Conservation (phyloP, 2,329 filamentous ascomycete species). For the Aspergillus latus region DNA sequence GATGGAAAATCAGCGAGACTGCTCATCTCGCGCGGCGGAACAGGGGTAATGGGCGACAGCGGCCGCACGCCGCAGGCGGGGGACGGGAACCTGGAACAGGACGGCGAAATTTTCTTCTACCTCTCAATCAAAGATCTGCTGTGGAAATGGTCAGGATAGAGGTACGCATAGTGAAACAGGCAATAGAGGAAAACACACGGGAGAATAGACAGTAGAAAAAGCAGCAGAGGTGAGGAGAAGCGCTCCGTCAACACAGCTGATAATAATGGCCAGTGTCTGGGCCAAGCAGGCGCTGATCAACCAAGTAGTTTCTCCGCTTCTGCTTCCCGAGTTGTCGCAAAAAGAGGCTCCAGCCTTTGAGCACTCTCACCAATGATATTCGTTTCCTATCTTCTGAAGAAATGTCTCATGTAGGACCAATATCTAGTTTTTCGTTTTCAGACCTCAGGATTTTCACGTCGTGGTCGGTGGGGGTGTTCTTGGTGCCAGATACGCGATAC, state of each 20-base stretch:
- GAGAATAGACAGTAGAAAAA: slow-evolving; percentile 23
- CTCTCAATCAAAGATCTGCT: background rate
- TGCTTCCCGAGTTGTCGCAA: slow-evolving; percentile 32
- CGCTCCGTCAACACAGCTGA: slow-evolving; percentile 13
- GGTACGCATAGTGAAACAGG: background rate
- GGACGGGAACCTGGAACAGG: slow-evolving; percentile 11
- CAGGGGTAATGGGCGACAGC: slow-evolving; percentile 16
- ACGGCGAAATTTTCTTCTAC: slow-evolving; percentile 8
- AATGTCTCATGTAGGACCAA: slow-evolving; percentile 11
- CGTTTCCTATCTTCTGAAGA: slow-evolving; percentile 3
- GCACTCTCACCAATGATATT: slow-evolving; percentile 5
- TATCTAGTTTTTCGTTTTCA: slow-evolving; percentile 2
- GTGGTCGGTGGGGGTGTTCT: background rate
- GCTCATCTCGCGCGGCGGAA: slow-evolving; percentile 38
- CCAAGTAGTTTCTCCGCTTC: slow-evolving; percentile 27
- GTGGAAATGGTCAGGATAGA: slow-evolving; percentile 11
- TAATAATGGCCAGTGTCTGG: slow-evolving; percentile 23
- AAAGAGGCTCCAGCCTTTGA: slow-evolving; percentile 13
- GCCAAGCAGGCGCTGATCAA: slow-evolving; percentile 34
- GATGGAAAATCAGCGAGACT: slow-evolving; percentile 42
- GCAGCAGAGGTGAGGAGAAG: slow-evolving; percentile 30
- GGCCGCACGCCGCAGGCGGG: slow-evolving; percentile 19
- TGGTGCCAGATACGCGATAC: slow-evolving; percentile 2
- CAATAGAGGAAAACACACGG: slow-evolving; percentile 13
- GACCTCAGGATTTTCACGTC: background rate